A percentile compares a stretch with the other conserved stretches of the same genome.
Evolutionary conservation across 768 basidiomycete species (phyloP).

Genomic region (Dentipellis sp.): DNA sequence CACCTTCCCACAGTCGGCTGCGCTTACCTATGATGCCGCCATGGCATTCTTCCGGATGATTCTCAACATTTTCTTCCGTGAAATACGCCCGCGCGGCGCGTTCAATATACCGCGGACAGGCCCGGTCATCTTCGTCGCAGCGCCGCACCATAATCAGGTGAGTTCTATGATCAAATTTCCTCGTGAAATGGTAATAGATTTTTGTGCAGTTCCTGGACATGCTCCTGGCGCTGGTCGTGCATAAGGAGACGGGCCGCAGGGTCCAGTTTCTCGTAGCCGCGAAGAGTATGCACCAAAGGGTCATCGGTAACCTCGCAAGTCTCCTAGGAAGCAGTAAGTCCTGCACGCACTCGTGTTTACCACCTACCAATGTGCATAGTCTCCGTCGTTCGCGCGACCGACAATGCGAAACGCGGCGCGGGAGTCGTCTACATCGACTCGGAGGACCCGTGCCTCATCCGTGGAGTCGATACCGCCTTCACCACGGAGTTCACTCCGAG

Average conservation of each 20-base stretch:
- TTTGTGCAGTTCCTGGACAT: slow-evolving; percentile 81
- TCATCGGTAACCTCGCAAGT: slow-evolving; percentile 64
- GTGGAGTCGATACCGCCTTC: slow-evolving; percentile 77
- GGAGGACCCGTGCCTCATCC: slow-evolving; percentile 71
- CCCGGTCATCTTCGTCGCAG: slow-evolving; percentile 88
- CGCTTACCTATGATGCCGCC: slow-evolving; percentile 51
- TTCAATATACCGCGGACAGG: slow-evolving; percentile 88
- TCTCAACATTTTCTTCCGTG: slow-evolving; percentile 91
- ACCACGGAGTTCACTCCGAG: slow-evolving; percentile 58
- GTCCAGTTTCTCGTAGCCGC: slow-evolving; percentile 87
- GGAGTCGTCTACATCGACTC: slow-evolving; percentile 65
- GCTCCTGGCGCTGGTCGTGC: slow-evolving; percentile 57
- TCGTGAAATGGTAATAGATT: neutral
- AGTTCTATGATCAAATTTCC: slow-evolving; percentile 11
- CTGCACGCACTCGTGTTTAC: neutral
- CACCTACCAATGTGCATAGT: slow-evolving; percentile 35
- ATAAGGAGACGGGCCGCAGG: slow-evolving; percentile 71
- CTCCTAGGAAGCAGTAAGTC: slow-evolving; percentile 81
- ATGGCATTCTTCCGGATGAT: slow-evolving; percentile 78
- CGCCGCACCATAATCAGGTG: slow-evolving; percentile 89
- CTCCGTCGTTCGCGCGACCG: slow-evolving; percentile 87
- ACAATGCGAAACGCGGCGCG: slow-evolving; percentile 68
- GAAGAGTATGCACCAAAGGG: slow-evolving; percentile 72
- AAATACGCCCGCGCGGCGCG: slow-evolving; percentile 86
- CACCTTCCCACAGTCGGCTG: neutral